A percentile compares a stretch with the other conserved stretches of the same genome.
Evolutionary conservation across 2,329 filamentous ascomycete species (phyloP).

Genomic region (Clonostachys chloroleuca): DNA sequence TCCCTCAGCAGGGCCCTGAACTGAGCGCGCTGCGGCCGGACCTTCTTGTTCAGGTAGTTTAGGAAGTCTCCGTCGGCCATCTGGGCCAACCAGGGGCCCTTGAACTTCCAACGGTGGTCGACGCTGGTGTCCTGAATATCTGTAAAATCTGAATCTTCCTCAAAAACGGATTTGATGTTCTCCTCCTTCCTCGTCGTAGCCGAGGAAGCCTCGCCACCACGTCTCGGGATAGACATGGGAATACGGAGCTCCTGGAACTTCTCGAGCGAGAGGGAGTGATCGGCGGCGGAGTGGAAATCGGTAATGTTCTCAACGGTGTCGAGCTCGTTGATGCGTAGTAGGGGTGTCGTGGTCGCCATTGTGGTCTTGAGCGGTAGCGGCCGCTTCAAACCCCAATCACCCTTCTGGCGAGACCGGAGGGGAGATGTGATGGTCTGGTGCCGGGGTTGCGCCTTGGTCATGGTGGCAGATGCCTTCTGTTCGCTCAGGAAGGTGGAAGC

Average conservation of each 20-base stretch:
- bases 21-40: conserved; percentile 46
- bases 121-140: conserved; percentile 24
- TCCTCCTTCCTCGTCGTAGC: background rate
- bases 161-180: conserved; percentile 48
- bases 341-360: conserved; percentile 65
- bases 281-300: conserved; percentile 78
- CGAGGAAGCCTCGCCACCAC: conserved; percentile 5
- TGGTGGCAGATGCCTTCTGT: conserved; percentile 12
- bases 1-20: conserved; percentile 51
- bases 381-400: conserved; percentile 92
- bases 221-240: conserved; percentile 55
- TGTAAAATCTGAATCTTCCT: conserved; percentile 52
- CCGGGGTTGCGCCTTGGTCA: conserved; percentile 73
- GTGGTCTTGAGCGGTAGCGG: conserved; percentile 75
- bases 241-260: conserved; percentile 85
- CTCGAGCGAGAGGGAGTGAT: conserved; percentile 73
- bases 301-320: conserved; percentile 87
- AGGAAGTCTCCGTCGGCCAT: conserved; percentile 58
- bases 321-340: conserved; percentile 71
- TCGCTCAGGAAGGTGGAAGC: conserved; percentile 19
- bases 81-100: conserved; percentile 61
- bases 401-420: conserved; percentile 63
- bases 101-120: conserved; percentile 60
- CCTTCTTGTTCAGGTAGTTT: conserved; percentile 46
- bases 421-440: conserved; percentile 80